Base-by-base conservation (phyloP, 2,329 filamentous ascomycete genomes). In the Seiridium cupressi region DNA sequence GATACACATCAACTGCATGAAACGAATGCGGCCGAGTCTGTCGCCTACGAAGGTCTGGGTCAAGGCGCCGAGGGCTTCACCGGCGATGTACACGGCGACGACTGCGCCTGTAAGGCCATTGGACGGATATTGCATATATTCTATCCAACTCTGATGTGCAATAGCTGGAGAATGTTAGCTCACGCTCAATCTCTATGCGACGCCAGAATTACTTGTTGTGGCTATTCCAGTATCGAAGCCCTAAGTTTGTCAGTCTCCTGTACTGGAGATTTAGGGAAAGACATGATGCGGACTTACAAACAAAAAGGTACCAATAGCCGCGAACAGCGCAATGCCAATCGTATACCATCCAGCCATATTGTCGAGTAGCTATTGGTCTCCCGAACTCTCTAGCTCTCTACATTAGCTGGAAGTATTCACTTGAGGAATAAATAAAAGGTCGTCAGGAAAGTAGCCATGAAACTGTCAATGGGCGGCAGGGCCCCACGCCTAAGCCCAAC, bases 21-120 rank as follows among this genome's bases (percentile, higher is more conserved):
- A 84, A 1, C 79, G 77, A 48, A 84, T 77, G 8, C 82, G 80
- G 8, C 82, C 81, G 4, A 82, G 77, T 67, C 70, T 77, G 64
- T 87, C 84, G 7, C 78, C 84, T 18, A 85, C 70, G 4, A 78
- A 74, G 3, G 80, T 85, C 65, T 86, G 84, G 1, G 73, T 73
- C 6, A 84, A 61, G 13, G 84, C 81, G 1, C 84, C 84, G 4
- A 81, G 70, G 10, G 82, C 82, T 69, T 87, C 84, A 35, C 84
- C 84, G 5, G 84, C 84, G 61, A 87, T 84, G 65, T 86, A 87
- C 3, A 85, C 79, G 5, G 84, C 76, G 3, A 85, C 83, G 2
- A 86, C 83, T 73, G 69, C 68, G 10, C 84, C 84, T 2, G 82
- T 86, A 13, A 86, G 68, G 3, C 78, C 82, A 63, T 81, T 75